Conservation (phyloP, 306 rosid species). For the Pyrus bretschneideri region DNA sequence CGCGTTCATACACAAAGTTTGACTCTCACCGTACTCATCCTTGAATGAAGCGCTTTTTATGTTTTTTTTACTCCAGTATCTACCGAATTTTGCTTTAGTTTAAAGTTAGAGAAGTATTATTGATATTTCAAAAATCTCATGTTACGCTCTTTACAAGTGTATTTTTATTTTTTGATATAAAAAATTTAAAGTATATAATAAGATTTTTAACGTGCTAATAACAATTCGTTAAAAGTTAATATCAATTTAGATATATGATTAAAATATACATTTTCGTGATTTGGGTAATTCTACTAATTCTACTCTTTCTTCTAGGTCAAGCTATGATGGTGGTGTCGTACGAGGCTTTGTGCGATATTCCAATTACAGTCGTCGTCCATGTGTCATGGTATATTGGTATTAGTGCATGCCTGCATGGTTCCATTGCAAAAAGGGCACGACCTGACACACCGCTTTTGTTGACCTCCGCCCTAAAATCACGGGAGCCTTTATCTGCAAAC, state of each 20-base stretch:
- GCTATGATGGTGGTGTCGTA: not conserved
- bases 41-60: not conserved
- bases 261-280: not conserved
- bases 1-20: not conserved
- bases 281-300: not conserved
- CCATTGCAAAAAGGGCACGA: not conserved
- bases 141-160: too few species aligned
- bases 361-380: not conserved
- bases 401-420: not conserved
- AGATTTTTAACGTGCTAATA: too few species aligned
- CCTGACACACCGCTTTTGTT: constrained; percentile 1
- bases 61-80: not conserved
- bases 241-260: not conserved
- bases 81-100: not conserved
- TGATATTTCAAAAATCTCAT: too few species aligned
- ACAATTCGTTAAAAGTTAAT: not conserved
- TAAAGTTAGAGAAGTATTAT: too few species aligned
- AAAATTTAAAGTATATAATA: too few species aligned
- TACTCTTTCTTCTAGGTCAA: not conserved
- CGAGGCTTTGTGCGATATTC: not conserved
- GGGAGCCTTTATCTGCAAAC: not conserved
- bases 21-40: not conserved
- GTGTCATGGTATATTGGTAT: not conserved
- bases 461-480: constrained; percentile 3
- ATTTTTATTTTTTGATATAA: too few species aligned